These are phyloP conservation scores for Ceratocystis albifundus DNA, from an alignment of 2,329 filamentous ascomycete species.

Conservation along the genomic window DNA sequence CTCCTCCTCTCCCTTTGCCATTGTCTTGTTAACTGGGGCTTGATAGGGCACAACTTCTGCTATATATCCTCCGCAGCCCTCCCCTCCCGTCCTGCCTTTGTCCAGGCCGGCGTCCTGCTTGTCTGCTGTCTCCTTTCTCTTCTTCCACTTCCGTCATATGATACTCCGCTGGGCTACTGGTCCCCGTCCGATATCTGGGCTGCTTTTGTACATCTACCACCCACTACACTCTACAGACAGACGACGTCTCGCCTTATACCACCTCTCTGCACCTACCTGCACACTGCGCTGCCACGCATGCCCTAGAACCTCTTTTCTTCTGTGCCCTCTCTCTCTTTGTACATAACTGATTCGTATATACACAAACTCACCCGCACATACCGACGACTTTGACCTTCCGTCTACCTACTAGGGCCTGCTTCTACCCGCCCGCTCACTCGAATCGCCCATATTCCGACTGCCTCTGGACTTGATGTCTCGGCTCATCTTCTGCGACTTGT, in stretches of 20 bases:
- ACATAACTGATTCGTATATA: background rate
- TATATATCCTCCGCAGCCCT: constrained; percentile 3
- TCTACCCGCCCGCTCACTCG: too few relatives aligned
- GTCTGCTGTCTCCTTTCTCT: background rate
- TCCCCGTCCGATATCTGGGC: constrained; percentile 2
- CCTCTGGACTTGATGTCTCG: background rate
- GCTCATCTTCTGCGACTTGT: background rate
- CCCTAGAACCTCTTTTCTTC: background rate
- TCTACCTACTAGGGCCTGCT: too few relatives aligned
- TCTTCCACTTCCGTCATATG: background rate
- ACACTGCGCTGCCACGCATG: background rate
- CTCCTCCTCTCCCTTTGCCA: background rate
- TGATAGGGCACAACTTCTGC: background rate
- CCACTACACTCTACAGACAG: background rate
- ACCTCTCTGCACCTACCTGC: background rate
- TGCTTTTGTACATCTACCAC: background rate
- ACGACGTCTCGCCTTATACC: background rate
- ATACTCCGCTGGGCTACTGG: background rate
- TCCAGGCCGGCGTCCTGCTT: background rate
- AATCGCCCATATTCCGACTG: background rate
- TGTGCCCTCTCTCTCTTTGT: background rate
- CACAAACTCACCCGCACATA: too few relatives aligned
- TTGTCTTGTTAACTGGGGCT: background rate
- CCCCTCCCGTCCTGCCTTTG: background rate
- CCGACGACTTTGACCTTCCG: too few relatives aligned